These are phyloP conservation scores for Jamesozyma piceae DNA, from an alignment of 805 yeast genomes.

Conservation along the genomic window DNA sequence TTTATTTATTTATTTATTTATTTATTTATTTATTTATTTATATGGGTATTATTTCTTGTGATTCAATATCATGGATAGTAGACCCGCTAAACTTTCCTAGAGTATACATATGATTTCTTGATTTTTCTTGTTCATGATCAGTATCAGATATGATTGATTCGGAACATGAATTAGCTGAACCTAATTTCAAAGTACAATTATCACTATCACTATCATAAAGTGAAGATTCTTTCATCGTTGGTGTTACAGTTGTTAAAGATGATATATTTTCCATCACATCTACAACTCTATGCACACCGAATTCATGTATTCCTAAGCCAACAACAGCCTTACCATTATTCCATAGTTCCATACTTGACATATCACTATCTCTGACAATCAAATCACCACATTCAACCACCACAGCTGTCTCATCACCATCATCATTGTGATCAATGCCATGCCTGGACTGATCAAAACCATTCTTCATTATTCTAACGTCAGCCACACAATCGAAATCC, in stretches of 20 bases:
- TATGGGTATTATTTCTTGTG: too few relatives aligned
- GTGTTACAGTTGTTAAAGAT: too few relatives aligned
- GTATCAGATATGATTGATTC: too few relatives aligned
- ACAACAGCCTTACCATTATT: conserved; percentile 5
- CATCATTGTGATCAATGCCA: not conserved
- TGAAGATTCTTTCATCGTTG: too few relatives aligned
- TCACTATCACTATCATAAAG: too few relatives aligned
- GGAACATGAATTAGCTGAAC: too few relatives aligned
- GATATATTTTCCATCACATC: conserved; percentile 8
- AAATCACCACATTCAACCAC: conserved; percentile 22
- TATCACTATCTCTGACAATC: conserved; percentile 9
- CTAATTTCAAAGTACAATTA: too few relatives aligned
- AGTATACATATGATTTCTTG: too few relatives aligned
- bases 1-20: not conserved
- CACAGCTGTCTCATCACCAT: not conserved
- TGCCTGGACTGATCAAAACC: not conserved
- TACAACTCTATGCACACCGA: conserved; percentile 20
- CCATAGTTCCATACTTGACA: conserved; percentile 1
- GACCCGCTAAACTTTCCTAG: too few relatives aligned
- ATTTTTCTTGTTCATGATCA: too few relatives aligned
- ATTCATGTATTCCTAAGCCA: conserved; percentile 16
- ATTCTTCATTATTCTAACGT: conserved; percentile 1
- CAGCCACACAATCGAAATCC: conserved; percentile 16
- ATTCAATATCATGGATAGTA: too few relatives aligned
- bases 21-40: not conserved